Evolutionary conservation across 1,284 basidiomycete genomes (phyloP).

Genomic region (Rhodotorula sp.): DNA sequence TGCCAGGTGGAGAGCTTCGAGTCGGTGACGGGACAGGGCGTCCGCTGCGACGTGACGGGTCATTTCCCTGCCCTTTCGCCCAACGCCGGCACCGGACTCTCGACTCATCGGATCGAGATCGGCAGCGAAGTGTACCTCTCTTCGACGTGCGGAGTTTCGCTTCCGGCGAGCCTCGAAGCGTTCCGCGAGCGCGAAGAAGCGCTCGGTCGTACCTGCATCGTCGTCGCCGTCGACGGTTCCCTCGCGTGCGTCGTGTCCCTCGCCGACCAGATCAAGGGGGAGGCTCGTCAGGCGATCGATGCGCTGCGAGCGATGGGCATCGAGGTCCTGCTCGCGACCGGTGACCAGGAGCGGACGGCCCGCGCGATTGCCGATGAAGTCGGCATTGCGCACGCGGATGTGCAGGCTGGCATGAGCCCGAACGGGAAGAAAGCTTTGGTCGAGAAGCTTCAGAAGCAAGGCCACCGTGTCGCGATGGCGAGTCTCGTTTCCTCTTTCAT

Average conservation of each 20-base stretch:
- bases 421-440: conserved; percentile 85
- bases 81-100: conserved; percentile 14
- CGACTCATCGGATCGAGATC: conserved; percentile 57
- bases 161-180: conserved; percentile 60
- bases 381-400: conserved; percentile 72
- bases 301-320: conserved; percentile 83
- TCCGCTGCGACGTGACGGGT: conserved; percentile 54
- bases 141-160: conserved; percentile 47
- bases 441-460: conserved; percentile 69
- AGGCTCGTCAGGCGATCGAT: conserved; percentile 73
- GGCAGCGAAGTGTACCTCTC: conserved; percentile 72
- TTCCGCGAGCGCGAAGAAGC: conserved; percentile 69
- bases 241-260: conserved; percentile 60
- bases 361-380: conserved; percentile 80
- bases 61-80: conserved; percentile 52
- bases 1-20: conserved; percentile 64
- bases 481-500: not conserved
- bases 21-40: conserved; percentile 82
- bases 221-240: conserved; percentile 61
- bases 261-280: conserved; percentile 77
- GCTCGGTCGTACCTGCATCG: conserved; percentile 78
- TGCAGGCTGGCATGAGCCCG: conserved; percentile 86
- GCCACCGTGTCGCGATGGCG: conserved; percentile 81
- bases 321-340: conserved; percentile 85
- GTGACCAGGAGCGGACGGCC: conserved; percentile 78